Percentiles rank a stretch among this genome's conserved stretches.
These are phyloP conservation scores for Choanephora cucurbitarum DNA, from an alignment of 371 early-diverging fungal species.

Conservation along the genomic window DNA sequence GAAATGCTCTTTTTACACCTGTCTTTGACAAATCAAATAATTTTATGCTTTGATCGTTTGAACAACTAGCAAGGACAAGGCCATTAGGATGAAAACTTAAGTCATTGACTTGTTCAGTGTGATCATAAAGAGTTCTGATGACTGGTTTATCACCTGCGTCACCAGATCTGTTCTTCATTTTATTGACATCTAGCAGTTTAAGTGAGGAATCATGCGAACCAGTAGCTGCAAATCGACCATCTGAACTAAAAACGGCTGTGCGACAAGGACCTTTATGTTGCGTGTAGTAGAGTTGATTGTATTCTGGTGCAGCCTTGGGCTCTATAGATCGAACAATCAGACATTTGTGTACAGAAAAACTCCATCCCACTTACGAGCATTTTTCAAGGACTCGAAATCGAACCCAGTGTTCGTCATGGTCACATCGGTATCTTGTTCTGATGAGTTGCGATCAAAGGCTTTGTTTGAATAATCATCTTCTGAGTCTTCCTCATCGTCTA, in stretches of 20 bases:
- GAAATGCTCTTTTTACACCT: slow-evolving; percentile 79
- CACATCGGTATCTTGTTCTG: slow-evolving; percentile 21
- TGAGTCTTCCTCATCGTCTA: slow-evolving; percentile 44
- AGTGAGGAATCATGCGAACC: slow-evolving; percentile 89
- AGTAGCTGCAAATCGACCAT: slow-evolving; percentile 84
- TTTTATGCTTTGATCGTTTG: slow-evolving; percentile 85
- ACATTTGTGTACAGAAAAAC: slow-evolving; percentile 24
- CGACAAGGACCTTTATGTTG: slow-evolving; percentile 59
- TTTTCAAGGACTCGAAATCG: slow-evolving; percentile 32
- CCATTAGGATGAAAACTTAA: slow-evolving; percentile 93
- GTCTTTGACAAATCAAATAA: slow-evolving; percentile 86
- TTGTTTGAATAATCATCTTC: slow-evolving; percentile 40
- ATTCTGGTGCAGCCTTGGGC: slow-evolving; percentile 45
- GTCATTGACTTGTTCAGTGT: slow-evolving; percentile 79
- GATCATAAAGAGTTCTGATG: slow-evolving; percentile 88
- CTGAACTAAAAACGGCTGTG: slow-evolving; percentile 50
- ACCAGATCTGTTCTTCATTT: slow-evolving; percentile 67
- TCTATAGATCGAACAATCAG: slow-evolving; percentile 13
- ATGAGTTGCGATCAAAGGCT: slow-evolving; percentile 27
- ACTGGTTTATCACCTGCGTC: slow-evolving; percentile 77
- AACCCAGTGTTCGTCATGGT: slow-evolving; percentile 21
- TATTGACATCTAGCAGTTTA: slow-evolving; percentile 85
- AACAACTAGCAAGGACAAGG: slow-evolving; percentile 83
- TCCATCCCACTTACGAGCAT: slow-evolving; percentile 27
- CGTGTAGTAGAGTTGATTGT: slow-evolving; percentile 55